Evolutionary conservation across 2,329 filamentous ascomycete species (phyloP), one percentile per base, ranked within the genome.

Genomic region (Zelopaecilomyces penicillatus): DNA sequence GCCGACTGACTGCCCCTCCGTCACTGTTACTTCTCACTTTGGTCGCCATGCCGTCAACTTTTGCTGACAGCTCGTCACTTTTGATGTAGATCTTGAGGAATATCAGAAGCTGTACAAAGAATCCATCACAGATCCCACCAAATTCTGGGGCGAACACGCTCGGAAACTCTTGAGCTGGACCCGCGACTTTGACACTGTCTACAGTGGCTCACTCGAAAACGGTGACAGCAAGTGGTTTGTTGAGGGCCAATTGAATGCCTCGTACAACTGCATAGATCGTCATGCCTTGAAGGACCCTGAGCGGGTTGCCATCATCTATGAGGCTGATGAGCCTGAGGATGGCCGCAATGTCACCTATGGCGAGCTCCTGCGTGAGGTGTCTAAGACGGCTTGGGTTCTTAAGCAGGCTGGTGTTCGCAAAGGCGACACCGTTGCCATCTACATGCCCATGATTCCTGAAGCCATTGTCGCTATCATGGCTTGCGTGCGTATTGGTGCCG

Each of bases 361-460:
- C 57, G 90, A 98, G 76, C 84, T 98, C 42, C 79, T 97, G 50
- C 83, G 89, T 52, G 81, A 98, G 66, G 91, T 98, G 42, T 96
- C 85, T 59, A 85, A 80, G 66, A 81, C 88, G 11, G 85, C 93
- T 37, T 88, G 87, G 73, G 84, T 86, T 27, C 77, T 98, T 56
- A 95, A 90, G 75, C 80, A 91, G 71, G 93, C 95, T 80, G 93
- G 93, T 51, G 91, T 98, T 49, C 82, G 85, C 73, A 97, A 96
- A 75, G 93, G 93, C 45, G 93, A 98, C 68, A 95, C 90, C 4
- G 90, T 98, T 46, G 93, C 89, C 51, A 86, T 98, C 54, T 98
- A 98, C 73, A 72, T 98, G 53, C 93, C 93, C 65, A 98, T 98
- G 93, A 95, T 98, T 66, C 93, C 93, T 45, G 91, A 98, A 68